A percentile compares a stretch with the other conserved stretches of the same genome.
These are phyloP conservation scores for Rhynchosporium graminicola DNA, from an alignment of 2,329 filamentous ascomycete genomes.

Conservation along the genomic window DNA sequence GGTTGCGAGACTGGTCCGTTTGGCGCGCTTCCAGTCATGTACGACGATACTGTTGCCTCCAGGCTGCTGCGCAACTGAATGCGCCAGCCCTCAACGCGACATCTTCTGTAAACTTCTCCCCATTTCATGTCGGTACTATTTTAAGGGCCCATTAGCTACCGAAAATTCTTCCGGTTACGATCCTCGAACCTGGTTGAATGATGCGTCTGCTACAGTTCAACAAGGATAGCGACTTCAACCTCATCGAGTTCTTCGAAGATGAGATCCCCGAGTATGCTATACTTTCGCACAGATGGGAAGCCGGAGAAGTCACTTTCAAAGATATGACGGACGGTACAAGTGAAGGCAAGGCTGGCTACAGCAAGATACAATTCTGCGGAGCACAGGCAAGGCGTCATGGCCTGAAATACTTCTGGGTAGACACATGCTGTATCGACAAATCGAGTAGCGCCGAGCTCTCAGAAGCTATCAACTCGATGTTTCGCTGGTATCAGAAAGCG, in stretches of 20 bases:
- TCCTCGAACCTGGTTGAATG: constrained; percentile 21
- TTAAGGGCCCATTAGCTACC: constrained; percentile 20
- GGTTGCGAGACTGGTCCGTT: constrained; percentile 15
- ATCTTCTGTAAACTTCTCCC: constrained; percentile 20
- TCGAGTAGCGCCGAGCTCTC: constrained; percentile 17
- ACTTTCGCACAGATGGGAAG: constrained; percentile 36
- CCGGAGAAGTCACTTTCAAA: constrained; percentile 28
- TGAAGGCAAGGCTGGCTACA: constrained; percentile 21
- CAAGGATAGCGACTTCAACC: constrained; percentile 23
- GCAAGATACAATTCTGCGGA: constrained; percentile 25
- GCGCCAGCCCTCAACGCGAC: constrained; percentile 28
- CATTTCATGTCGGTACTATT: constrained; percentile 22
- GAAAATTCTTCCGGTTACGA: constrained; percentile 19
- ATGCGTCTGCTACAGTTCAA: constrained; percentile 29
- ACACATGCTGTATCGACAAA: constrained; percentile 29
- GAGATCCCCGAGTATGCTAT: constrained; percentile 35
- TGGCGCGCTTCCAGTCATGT: constrained; percentile 29
- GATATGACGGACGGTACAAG: constrained; percentile 20
- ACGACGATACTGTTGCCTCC: constrained; percentile 27
- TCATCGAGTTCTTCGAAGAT: constrained; percentile 24
- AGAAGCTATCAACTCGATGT: constrained; percentile 35
- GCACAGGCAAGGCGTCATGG: constrained; percentile 24
- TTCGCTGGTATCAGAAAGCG: constrained; percentile 31
- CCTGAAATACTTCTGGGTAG: constrained; percentile 25
- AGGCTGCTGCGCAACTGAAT: constrained; percentile 29